Base-by-base conservation (phyloP, 768 basidiomycete species). In the Aureoboletus auriporus region DNA sequence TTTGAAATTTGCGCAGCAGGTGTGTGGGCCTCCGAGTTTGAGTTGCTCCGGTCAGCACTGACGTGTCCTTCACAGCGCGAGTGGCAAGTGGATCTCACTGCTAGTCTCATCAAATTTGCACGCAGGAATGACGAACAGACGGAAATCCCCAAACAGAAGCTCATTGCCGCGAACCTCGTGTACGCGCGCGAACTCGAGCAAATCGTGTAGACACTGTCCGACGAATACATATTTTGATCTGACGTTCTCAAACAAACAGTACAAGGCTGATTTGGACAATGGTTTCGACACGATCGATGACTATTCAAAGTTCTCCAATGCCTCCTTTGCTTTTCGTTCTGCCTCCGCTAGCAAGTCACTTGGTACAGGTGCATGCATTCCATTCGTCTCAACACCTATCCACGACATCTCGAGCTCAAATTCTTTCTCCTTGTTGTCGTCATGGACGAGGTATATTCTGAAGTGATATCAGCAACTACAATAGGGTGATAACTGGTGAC, bases 331-430 rank as follows among this genome's bases (percentile, higher is more conserved):
- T 66, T 86, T 85, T 48, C 73, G 74, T 64, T 96, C 89, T 28
- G 94, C 96, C 62, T 94, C 92, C 20, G 79, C 78, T 38, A 85
- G 74, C 50, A 97, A 72, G 29, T 93, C 93, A 51, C 78, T 78
- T 40, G 96, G 96, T 46, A 99, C 91, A 23, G 83, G 79, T 23
- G 81, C 75, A 68, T 97, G 93, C 41, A 84, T 65, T 45, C 83
- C 82, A 28, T 83, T 80, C 29, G 87, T 89, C 69, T 95, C 91
- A 30, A 82, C 77, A 34, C 93, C 83, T 50, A 97, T 84, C 96
- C 96, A 99, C 31, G 93, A 89, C 78, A 99, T 82, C 70, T 99
- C 96, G 26, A 99, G 80, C 65, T 98, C 96, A 55, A 99, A 98
- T 42, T 94, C 90, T 65, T 97, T 98, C 72, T 97, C 94, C 69